Conservation (phyloP, 495 filamentous ascomycete genomes). For the Haplographium delicatum region DNA sequence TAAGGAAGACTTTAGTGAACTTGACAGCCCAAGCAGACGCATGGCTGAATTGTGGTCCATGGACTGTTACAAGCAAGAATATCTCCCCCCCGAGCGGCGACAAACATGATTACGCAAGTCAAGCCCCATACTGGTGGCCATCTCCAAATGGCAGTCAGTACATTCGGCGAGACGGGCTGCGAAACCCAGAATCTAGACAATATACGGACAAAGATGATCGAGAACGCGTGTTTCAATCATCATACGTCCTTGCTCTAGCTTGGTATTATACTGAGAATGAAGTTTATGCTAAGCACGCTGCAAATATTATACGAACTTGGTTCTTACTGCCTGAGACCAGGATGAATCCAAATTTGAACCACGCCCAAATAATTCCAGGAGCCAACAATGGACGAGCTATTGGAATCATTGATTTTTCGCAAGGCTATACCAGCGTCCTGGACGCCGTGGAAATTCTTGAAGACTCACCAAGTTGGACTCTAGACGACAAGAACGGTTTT, state of each 20-base stretch:
- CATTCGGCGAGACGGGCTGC: conserved; percentile 15
- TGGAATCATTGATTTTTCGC: conserved; percentile 22
- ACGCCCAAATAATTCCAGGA: conserved; percentile 20
- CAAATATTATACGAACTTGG: conserved; percentile 17
- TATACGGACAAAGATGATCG: conserved; percentile 9
- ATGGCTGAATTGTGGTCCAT: conserved; percentile 16
- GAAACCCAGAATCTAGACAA: conserved; percentile 15
- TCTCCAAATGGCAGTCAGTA: conserved; percentile 13
- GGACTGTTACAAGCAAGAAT: conserved; percentile 18
- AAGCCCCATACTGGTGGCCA: conserved; percentile 21
- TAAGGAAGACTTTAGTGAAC: no score
- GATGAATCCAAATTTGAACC: conserved; percentile 22
- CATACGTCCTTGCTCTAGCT: conserved; percentile 13
- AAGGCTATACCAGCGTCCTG: conserved; percentile 19
- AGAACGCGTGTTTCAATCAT: conserved; percentile 8
- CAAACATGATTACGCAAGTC: conserved; percentile 21
- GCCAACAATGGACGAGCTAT: conserved; percentile 18
- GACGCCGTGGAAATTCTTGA: conserved; percentile 14
- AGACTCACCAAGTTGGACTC: conserved; percentile 9
- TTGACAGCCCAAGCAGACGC: conserved; percentile 11
- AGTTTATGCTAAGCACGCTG: conserved; percentile 18
- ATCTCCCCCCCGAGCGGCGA: conserved; percentile 15
- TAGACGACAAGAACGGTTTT: conserved; percentile 11
- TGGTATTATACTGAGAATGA: conserved; percentile 20
- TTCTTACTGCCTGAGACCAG: conserved; percentile 13